Evolutionary conservation across 2,329 filamentous ascomycete genomes (phyloP).

Genomic region (Talaromyces verruculosus): DNA sequence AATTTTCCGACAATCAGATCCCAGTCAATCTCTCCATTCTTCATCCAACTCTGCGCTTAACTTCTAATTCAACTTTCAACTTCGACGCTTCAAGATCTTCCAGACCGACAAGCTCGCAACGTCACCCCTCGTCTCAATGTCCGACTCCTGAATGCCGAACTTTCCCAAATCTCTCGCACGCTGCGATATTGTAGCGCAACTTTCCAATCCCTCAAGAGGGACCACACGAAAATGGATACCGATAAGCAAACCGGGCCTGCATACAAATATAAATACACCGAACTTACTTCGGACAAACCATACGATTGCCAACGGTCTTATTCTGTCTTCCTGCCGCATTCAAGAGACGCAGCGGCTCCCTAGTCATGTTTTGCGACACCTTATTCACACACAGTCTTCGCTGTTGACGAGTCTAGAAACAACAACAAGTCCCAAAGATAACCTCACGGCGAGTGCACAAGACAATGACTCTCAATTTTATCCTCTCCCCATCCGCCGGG

Average conservation of each 20-base stretch:
- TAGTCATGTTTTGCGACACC: background rate
- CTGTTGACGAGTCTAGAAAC: background rate
- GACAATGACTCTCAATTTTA: background rate
- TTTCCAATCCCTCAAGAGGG: conserved; percentile 8
- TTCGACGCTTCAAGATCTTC: background rate
- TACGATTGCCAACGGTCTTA: background rate
- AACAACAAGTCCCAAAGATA: background rate
- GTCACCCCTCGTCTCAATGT: conserved; percentile 5
- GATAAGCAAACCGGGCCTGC: background rate
- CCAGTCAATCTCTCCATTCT: background rate
- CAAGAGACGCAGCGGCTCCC: background rate
- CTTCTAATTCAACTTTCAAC: background rate
- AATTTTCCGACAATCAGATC: background rate
- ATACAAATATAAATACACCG: background rate
- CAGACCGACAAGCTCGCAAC: background rate
- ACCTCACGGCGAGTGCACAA: background rate
- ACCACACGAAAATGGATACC: conserved; percentile 14
- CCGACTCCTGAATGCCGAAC: conserved; percentile 20
- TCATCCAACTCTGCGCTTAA: background rate
- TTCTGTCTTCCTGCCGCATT: background rate
- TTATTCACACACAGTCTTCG: background rate
- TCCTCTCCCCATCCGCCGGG: background rate
- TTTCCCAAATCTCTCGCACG: conserved; percentile 13
- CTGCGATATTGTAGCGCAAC: conserved; percentile 19
- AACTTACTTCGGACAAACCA: background rate